Conservation (phyloP, 2,329 filamentous ascomycete species). For the Zymoseptoria brevis region DNA sequence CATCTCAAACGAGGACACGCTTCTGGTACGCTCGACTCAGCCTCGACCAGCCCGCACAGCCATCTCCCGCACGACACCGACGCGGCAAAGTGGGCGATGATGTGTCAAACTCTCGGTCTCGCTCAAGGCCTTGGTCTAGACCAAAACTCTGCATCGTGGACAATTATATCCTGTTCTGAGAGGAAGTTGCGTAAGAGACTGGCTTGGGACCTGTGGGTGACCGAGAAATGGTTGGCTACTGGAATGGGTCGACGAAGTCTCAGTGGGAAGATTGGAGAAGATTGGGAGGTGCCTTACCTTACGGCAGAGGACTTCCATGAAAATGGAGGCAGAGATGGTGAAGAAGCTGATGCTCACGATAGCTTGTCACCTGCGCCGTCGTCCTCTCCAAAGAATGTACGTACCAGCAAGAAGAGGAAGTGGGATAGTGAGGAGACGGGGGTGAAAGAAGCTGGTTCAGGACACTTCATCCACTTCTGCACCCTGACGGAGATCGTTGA, state of each 20-base stretch:
- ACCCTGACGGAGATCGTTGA: constrained; percentile 45
- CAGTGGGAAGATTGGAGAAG: constrained; percentile 27
- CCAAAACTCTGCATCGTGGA: constrained; percentile 55
- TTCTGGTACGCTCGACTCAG: not conserved
- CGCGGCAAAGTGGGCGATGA: constrained; percentile 27
- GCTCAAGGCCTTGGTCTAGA: constrained; percentile 53
- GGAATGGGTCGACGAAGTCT: not conserved
- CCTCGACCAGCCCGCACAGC: constrained; percentile 8
- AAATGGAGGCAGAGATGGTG: constrained; percentile 11
- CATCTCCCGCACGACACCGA: constrained; percentile 29
- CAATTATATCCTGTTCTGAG: constrained; percentile 54
- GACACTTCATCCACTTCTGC: constrained; percentile 46
- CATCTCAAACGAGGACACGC: constrained; percentile 28
- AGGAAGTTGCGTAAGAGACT: constrained; percentile 53
- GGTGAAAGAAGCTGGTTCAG: not conserved
- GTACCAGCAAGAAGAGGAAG: not conserved
- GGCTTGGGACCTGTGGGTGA: constrained; percentile 58
- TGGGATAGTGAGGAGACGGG: not conserved
- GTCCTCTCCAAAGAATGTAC: not conserved
- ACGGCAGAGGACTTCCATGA: constrained; percentile 39
- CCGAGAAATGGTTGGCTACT: constrained; percentile 55
- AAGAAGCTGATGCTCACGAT: constrained; percentile 10
- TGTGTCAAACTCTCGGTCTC: constrained; percentile 40
- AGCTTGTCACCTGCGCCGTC: not conserved
- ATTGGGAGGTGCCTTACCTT: constrained; percentile 48